A percentile compares a stretch with the other conserved stretches of the same genome.
These are phyloP conservation scores for Albizia julibrissin DNA, from an alignment of 306 rosid genomes.

Conservation along the genomic window DNA sequence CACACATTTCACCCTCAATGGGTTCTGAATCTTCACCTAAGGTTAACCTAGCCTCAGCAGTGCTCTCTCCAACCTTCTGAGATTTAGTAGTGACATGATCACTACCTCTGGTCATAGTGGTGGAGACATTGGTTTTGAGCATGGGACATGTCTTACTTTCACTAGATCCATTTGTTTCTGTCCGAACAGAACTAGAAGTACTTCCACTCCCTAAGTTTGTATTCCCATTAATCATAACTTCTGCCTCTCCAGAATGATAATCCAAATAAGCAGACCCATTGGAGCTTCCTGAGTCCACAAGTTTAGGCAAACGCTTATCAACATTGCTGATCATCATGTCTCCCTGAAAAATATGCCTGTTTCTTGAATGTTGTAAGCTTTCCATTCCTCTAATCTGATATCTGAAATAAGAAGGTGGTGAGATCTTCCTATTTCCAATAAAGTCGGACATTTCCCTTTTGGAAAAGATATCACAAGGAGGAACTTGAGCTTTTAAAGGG, in stretches of 20 bases:
- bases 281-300: conserved; percentile 47
- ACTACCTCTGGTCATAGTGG: conserved; percentile 30
- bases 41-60: conserved; percentile 42
- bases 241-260: conserved; percentile 38
- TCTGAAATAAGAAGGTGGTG: conserved; percentile 54
- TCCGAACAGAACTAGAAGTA: conserved; percentile 43
- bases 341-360: conserved; percentile 34
- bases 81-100: conserved; percentile 43
- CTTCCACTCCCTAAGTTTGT: conserved; percentile 42
- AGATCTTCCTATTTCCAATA: conserved; percentile 53
- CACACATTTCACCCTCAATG: conserved; percentile 85
- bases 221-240: conserved; percentile 38
- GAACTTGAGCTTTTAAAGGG: conserved; percentile 83
- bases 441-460: conserved; percentile 74
- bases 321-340: conserved; percentile 30
- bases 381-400: conserved; percentile 46
- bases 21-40: conserved; percentile 47
- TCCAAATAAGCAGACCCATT: conserved; percentile 43
- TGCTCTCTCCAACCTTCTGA: conserved; percentile 40
- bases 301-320: conserved; percentile 33
- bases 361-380: conserved; percentile 42
- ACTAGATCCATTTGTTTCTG: conserved; percentile 49
- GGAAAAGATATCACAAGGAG: conserved; percentile 74
- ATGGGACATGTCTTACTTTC: conserved; percentile 40
- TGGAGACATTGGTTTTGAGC: conserved; percentile 32